A percentile compares a stretch with the other conserved stretches of the same genome.
Evolutionary conservation across 768 basidiomycete genomes (phyloP).

Genomic region (Phallus indusiatus): DNA sequence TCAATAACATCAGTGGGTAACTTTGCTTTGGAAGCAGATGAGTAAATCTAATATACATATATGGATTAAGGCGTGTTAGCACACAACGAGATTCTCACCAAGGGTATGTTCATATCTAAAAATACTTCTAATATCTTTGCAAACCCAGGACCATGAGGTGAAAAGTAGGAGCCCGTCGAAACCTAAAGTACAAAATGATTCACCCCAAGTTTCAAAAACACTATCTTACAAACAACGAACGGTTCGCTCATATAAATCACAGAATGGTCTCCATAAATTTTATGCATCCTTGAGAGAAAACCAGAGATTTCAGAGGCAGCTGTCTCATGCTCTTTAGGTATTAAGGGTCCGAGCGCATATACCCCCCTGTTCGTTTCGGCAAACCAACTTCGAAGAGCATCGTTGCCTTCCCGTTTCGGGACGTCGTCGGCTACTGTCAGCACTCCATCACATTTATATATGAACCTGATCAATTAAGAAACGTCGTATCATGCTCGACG

Average conservation of each 20-base stretch:
- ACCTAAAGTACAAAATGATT: conserved; percentile 3
- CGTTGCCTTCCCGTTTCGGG: conserved; percentile 14
- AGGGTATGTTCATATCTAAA: conserved; percentile 15
- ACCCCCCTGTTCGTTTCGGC: conserved; percentile 6
- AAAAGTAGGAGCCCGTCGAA: conserved; percentile 16
- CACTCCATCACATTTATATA: conserved; percentile 9
- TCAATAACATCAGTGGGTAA: conserved; percentile 12
- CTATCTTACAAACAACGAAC: neutral
- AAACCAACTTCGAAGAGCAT: conserved; percentile 10
- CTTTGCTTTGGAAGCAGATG: conserved; percentile 8
- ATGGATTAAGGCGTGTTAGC: neutral
- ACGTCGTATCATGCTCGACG: neutral
- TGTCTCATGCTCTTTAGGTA: conserved; percentile 3
- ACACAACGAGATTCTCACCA: conserved; percentile 11
- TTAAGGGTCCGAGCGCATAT: conserved; percentile 12
- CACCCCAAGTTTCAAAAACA: too few relatives aligned
- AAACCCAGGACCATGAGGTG: conserved; percentile 15
- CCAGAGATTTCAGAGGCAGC: conserved; percentile 10
- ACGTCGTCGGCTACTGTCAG: conserved; percentile 10
- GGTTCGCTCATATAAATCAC: conserved; percentile 14
- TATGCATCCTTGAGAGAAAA: conserved; percentile 10
- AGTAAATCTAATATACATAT: conserved; percentile 12
- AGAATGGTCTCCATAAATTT: conserved; percentile 12
- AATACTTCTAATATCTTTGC: conserved; percentile 17
- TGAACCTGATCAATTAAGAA: neutral